phyloP scores from a whole-genome alignment of 108 stramenopile genomes.

The Stephanodiscus triporus region DNA sequence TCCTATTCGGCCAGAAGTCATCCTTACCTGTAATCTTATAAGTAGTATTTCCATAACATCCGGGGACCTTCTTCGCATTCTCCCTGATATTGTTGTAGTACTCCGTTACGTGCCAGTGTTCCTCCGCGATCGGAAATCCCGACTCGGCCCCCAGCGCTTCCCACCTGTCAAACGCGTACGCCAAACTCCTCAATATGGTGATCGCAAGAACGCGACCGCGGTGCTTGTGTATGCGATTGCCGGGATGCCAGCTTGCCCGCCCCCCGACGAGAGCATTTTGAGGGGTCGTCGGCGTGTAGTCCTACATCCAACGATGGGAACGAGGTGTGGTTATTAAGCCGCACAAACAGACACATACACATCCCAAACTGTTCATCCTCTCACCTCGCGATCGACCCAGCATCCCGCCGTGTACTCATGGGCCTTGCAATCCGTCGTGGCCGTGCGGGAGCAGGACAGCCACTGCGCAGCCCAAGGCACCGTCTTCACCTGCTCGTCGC shows the following conservation, averaged over 20 bases:
- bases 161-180: slow-evolving; percentile 53
- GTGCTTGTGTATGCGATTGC: slow-evolving; percentile 39
- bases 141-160: slow-evolving; percentile 22
- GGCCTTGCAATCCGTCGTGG: slow-evolving; percentile 19
- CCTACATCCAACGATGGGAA: neutral
- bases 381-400: slow-evolving; percentile 46
- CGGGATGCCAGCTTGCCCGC: slow-evolving; percentile 41
- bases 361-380: neutral
- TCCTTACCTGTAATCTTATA: too few species aligned
- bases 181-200: slow-evolving; percentile 45
- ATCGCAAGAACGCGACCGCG: slow-evolving; percentile 49
- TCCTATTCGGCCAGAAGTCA: slow-evolving; percentile 32
- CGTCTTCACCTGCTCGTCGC: slow-evolving; percentile 32
- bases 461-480: slow-evolving; percentile 49
- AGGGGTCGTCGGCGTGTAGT: slow-evolving; percentile 27
- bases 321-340: neutral
- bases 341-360: neutral
- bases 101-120: slow-evolving; percentile 55
- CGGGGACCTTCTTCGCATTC: slow-evolving; percentile 26
- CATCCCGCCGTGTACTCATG: slow-evolving; percentile 49
- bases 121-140: slow-evolving; percentile 45
- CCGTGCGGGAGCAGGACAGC: slow-evolving; percentile 31
- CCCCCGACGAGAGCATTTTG: slow-evolving; percentile 40
- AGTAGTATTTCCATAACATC: slow-evolving; percentile 12
- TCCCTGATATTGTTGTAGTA: slow-evolving; percentile 46